Percentiles rank a stretch among this genome's conserved stretches.
Evolutionary conservation across 1,284 basidiomycete species (phyloP).

Genomic region (Melampsora americana): DNA sequence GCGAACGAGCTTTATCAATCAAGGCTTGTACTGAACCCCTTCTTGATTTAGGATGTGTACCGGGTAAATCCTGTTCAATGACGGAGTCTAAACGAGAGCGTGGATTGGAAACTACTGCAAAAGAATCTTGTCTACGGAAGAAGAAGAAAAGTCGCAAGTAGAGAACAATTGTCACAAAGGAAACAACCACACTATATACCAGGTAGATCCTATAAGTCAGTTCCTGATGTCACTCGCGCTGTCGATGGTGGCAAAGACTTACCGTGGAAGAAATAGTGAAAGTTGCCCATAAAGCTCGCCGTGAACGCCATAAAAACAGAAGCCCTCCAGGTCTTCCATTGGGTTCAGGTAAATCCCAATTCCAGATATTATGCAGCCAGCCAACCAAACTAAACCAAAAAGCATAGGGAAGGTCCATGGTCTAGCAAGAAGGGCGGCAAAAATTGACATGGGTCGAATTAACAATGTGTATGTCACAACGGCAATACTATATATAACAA

Average conservation of each 20-base stretch:
- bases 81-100: too few relatives aligned
- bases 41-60: too few relatives aligned
- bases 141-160: conserved; percentile 5
- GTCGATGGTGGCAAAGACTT: not conserved
- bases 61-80: too few relatives aligned
- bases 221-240: not conserved
- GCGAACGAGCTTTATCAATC: too few relatives aligned
- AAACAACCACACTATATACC: not conserved
- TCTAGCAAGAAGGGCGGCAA: not conserved
- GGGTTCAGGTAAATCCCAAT: not conserved
- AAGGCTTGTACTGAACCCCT: too few relatives aligned
- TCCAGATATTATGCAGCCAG: not conserved
- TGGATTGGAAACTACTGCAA: too few relatives aligned
- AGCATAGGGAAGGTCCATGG: not conserved
- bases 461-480: conserved; percentile 2
- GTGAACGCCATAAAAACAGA: not conserved
- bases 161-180: not conserved
- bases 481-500: not conserved
- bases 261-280: conserved; percentile 5
- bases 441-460: not conserved
- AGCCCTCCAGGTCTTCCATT: conserved; percentile 9
- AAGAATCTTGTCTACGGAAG: not conserved
- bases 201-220: not conserved
- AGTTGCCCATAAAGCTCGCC: conserved; percentile 2
- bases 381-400: not conserved